Evolutionary conservation across 1,284 basidiomycete genomes (phyloP), one percentile per base, ranked within the genome.

Genomic region (Volvariella volvacea): DNA sequence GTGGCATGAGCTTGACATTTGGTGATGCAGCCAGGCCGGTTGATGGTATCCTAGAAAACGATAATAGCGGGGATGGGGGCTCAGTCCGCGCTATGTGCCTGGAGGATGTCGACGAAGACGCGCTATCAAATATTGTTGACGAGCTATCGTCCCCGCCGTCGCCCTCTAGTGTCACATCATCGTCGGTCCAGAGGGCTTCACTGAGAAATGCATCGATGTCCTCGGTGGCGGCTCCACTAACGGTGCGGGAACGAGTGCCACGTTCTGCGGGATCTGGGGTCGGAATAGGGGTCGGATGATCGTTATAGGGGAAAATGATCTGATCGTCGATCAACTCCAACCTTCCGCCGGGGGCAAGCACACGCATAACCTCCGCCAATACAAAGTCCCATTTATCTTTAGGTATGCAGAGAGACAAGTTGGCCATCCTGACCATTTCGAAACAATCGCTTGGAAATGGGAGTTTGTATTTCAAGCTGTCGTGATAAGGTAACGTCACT

Each of bases 321-420:
- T 80, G 66, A 56, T 88, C 85, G 60, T 86, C 82, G 45, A 88
- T 78, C 39, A 88, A 54, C 57, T 88, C 85, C 2, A 88, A 63
- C 12, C 74, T 70, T 3, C 85, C 83, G 16, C 71, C 73, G 6
- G 67, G 66, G n/a, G 63, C 66, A 15, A 88, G 66, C 8, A 89
- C 70, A 12, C 86, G 78, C 14, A 68, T 60, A 3, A 71, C 73
- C 66, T 89, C 78, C 0, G 54, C 50, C 12, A 88, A 50, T 4
- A 89, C 61, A 36, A 65, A 63, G 22, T 69, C 60, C 84, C 84
- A 88, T 43, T 67, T 61, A 12, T 72, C 62, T 32, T 68, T 58
- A 0, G 83, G 82, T 41, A 89, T 68, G 50, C 73, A 73, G 9
- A 84, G 67, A 4, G 71, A 66, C 3, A 85, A 61, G 50, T 82